Evolutionary conservation across 768 basidiomycete genomes (phyloP), one percentile per base, ranked within the genome.

Genomic region (Trametes cubensis): DNA sequence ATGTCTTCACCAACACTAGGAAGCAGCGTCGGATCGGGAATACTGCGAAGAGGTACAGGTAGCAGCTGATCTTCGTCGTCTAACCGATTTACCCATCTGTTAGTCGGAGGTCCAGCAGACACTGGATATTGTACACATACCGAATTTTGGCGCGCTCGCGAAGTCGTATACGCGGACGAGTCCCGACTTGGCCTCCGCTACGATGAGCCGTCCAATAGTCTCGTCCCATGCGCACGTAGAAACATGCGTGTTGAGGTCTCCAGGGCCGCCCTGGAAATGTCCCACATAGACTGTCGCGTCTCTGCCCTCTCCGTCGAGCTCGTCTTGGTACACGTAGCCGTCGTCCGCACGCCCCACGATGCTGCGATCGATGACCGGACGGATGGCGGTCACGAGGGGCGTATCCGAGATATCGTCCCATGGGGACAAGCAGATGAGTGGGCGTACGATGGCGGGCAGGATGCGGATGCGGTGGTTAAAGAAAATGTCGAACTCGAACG

Each of bases 221-320:
- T 89, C 87, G 62, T 90, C 88, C 85, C 85, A 90, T 7, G 83
- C 77, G 38, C 88, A 79, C 18, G 83, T 77, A n/a, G 73, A 71
- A 39, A 85, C 69, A 10, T 79, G 54, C 61, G 47, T 17, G 46
- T 47, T 60, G 61, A 65, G 15, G 34, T 55, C 6, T 58, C 53
- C 25, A 49, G 65, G 50, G 60, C 54, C 18, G 63, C 42, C 13
- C 60, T 39, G 6, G 26, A 48, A 54, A 2, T 21, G 18, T 51
- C 25, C 26, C 15, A 49, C 4, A 17, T 21, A 21, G 42, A 40
- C 30, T 21, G 4, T 21, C 41, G 21, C n/a, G 28, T 40, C 42
- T 8, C 14, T 45, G 17, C 30, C 30, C 11, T 47, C 34, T 11
- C 34, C 34, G 10, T 34, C 5, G 34, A 2, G 6, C 34, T 34